A percentile compares a stretch with the other conserved stretches of the same genome.
phyloP scores from a whole-genome alignment of 2,329 filamentous ascomycete genomes.

The Exophiala oligosperma region DNA sequence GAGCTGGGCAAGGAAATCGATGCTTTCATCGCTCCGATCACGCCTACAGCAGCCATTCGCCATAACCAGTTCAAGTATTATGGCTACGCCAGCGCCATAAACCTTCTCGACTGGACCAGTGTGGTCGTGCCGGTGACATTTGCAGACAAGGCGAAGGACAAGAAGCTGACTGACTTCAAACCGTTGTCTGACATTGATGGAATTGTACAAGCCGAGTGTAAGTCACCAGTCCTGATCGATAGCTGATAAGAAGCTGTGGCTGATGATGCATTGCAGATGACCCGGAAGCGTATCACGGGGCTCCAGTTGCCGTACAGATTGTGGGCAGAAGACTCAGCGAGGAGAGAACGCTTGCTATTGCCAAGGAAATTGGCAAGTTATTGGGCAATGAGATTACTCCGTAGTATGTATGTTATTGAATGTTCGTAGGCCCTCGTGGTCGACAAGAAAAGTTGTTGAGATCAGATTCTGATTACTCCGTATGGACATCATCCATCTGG shows the following conservation, averaged over 20 bases:
- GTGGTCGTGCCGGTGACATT: slow-evolving; percentile 38
- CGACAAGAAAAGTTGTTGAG: too few relatives aligned
- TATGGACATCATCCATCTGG: too few relatives aligned
- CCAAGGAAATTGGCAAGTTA: slow-evolving; percentile 37
- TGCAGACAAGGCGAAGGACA: slow-evolving; percentile 21
- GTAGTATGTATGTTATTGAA: neutral
- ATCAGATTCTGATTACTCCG: too few relatives aligned
- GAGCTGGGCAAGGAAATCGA: slow-evolving; percentile 55
- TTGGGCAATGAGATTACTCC: slow-evolving; percentile 9
- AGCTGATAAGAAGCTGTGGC: neutral
- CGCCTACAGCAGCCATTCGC: slow-evolving; percentile 41
- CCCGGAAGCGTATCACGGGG: slow-evolving; percentile 33
- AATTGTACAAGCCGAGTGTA: slow-evolving; percentile 29
- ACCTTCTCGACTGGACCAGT: slow-evolving; percentile 58
- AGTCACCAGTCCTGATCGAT: neutral
- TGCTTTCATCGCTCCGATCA: slow-evolving; percentile 43
- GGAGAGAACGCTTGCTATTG: slow-evolving; percentile 40
- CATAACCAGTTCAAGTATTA: slow-evolving; percentile 44
- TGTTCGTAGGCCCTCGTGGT: too few relatives aligned
- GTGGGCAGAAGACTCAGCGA: slow-evolving; percentile 31
- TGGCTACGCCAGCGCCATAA: slow-evolving; percentile 50
- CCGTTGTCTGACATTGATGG: slow-evolving; percentile 28
- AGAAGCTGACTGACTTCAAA: slow-evolving; percentile 17
- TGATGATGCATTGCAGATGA: slow-evolving; percentile 18
- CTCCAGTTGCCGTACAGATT: slow-evolving; percentile 32